These are phyloP conservation scores for Aethionema arabicum DNA, from an alignment of 345 rosid genomes.

Conservation along the genomic window DNA sequence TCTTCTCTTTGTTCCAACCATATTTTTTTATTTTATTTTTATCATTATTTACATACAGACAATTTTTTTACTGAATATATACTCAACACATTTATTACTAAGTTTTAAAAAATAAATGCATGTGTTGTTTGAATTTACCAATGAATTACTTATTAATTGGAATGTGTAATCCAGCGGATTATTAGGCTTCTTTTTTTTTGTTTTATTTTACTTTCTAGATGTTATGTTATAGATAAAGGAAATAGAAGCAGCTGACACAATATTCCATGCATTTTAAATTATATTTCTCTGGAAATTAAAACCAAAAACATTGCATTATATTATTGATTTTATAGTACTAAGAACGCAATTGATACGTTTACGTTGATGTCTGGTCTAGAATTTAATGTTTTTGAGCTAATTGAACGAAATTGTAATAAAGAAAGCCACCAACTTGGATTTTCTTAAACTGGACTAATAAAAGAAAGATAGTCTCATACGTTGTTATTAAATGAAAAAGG, in stretches of 20 bases:
- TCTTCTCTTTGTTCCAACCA: constrained; percentile 30
- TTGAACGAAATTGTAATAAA: constrained; percentile 4
- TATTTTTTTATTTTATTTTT: neutral
- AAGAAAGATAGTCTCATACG: constrained; percentile 7
- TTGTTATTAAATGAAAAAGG: constrained; percentile 19
- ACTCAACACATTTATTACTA: too few species aligned
- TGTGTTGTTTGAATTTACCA: constrained; percentile 23
- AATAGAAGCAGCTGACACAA: constrained; percentile 17
- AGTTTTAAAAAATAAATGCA: neutral
- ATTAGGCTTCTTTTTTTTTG: constrained; percentile 1
- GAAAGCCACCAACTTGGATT: constrained; percentile 19
- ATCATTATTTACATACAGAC: too few species aligned
- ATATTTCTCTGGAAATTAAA: neutral
- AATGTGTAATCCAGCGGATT: constrained; percentile 32
- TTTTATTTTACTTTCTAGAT: constrained; percentile 26
- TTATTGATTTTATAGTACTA: neutral
- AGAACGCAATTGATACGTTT: constrained; percentile 24
- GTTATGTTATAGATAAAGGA: neutral
- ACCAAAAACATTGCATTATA: too few species aligned
- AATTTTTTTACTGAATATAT: too few species aligned
- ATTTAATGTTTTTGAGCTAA: neutral
- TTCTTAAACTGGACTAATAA: constrained; percentile 26
- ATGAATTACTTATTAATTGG: constrained; percentile 18
- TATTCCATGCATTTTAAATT: neutral
- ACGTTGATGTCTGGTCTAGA: constrained; percentile 11